Evolutionary conservation across 371 early-diverging fungal species (phyloP), one percentile per base, ranked within the genome.

Genomic region (Smittium mucronatum): DNA sequence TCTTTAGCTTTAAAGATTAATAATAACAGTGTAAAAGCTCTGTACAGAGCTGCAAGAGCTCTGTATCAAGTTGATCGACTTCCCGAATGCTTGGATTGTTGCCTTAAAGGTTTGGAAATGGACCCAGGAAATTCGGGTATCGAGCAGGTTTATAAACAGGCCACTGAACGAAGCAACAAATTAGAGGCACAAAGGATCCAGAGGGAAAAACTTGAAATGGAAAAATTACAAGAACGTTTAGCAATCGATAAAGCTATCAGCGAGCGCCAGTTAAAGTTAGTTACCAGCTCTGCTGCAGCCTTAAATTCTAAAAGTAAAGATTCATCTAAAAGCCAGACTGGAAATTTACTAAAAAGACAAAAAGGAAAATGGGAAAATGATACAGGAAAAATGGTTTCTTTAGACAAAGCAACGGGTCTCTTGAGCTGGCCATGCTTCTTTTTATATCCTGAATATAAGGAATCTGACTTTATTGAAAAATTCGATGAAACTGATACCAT

Each of bases 361-460:
- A 29, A 36, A 36, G 64, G 68, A 28, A 58, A 69, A 17, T 80
- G 80, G 80, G 78, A 80, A 57, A 74, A 70, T 63, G 69, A 73
- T 36, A 72, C 73, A 1, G 76, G 35, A 21, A 81, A 86, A 63
- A 82, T 82, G 69, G 90, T 93, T 35, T 80, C 80, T 35, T 76
- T 88, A 36, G 90, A 93, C 71, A 72, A 78, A 15, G 81, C 81
- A 32, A 77, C 84, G 0, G 83, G 86, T 32, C 83, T 84, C 29
- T 75, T 98, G 34, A 81, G 85, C 17, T 88, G 91, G 84, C 97
- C 98, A 0, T 92, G 92, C 0, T 84, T 93, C 69, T 92, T 98
- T 71, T 76, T 96, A 77, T 98, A 98, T 78, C 98, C 98, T 1
- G 95, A 97, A 76, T 83, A 87, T 75, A 87, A 88, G 71, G 89